These are phyloP conservation scores for Cicer cuneatum DNA, from an alignment of 306 rosid genomes.

Conservation along the genomic window DNA sequence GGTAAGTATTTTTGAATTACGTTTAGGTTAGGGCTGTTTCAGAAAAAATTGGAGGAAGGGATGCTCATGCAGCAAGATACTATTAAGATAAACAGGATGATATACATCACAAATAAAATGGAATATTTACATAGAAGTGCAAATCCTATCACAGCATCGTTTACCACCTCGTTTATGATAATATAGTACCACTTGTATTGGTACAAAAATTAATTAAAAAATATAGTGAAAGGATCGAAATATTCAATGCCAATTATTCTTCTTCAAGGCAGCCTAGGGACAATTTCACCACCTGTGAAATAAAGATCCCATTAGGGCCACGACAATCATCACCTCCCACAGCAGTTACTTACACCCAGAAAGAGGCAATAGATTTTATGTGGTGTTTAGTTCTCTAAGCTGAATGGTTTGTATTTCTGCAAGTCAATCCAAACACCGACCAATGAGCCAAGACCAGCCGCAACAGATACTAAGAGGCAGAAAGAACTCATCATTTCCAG, in stretches of 20 bases:
- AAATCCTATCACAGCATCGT: neutral
- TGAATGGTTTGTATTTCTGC: conserved; percentile 60
- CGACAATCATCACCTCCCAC: neutral
- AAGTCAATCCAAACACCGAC: conserved; percentile 62
- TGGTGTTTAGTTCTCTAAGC: conserved; percentile 36
- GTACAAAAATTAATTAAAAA: conserved; percentile 24
- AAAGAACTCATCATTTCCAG: conserved; percentile 55
- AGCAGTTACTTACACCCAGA: neutral
- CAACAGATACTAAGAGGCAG: conserved; percentile 59
- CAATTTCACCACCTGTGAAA: neutral
- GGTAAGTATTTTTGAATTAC: neutral
- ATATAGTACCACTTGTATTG: conserved; percentile 10
- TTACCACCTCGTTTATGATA: conserved; percentile 9
- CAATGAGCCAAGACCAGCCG: conserved; percentile 72
- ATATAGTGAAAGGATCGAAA: neutral
- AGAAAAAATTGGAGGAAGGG: neutral
- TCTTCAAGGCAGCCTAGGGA: neutral
- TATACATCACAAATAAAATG: neutral
- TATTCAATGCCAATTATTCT: conserved; percentile 23
- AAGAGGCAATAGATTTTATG: conserved; percentile 3
- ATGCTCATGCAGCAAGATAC: neutral
- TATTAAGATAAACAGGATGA: neutral
- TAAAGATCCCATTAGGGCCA: neutral
- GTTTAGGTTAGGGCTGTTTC: neutral
- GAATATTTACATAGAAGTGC: conserved; percentile 5